These are phyloP conservation scores for Ophiostoma australiae DNA, from an alignment of 2,329 filamentous ascomycete genomes.

Conservation along the genomic window DNA sequence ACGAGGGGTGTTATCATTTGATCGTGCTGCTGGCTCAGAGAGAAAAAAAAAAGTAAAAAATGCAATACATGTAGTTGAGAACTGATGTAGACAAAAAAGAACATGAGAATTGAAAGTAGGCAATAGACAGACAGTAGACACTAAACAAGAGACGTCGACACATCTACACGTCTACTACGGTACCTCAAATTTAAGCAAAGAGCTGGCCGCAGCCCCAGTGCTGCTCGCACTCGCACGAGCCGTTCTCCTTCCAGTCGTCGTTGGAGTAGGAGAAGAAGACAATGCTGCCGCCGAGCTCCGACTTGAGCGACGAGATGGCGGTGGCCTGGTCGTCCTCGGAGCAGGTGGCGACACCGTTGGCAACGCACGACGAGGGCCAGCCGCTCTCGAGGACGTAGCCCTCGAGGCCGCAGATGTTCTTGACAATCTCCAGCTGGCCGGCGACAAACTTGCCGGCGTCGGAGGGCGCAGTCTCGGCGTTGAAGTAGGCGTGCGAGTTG, in stretches of 20 bases:
- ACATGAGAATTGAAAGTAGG: not conserved
- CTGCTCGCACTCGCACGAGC: constrained; percentile 69
- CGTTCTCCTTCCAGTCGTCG: constrained; percentile 75
- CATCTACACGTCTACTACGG: not conserved
- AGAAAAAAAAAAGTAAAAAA: not conserved
- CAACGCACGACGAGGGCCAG: constrained; percentile 68
- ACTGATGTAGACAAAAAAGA: constrained; percentile 12
- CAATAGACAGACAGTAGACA: not conserved
- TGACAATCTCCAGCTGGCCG: constrained; percentile 67
- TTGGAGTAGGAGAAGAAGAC: constrained; percentile 79
- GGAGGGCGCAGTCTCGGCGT: constrained; percentile 57
- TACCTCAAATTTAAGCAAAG: constrained; percentile 31
- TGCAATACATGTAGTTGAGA: constrained; percentile 7
- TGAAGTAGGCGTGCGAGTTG: constrained; percentile 96
- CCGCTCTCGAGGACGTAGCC: constrained; percentile 85
- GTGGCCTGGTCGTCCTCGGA: constrained; percentile 60
- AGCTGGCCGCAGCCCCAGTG: constrained; percentile 64
- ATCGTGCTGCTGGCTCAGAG: not conserved
- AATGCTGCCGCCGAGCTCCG: constrained; percentile 59
- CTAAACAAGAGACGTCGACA: no score
- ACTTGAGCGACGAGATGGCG: constrained; percentile 68
- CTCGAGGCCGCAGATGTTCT: constrained; percentile 65
- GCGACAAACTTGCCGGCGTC: constrained; percentile 72
- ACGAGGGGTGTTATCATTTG: constrained; percentile 13
- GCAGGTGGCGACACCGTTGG: constrained; percentile 70